Conservation (phyloP, 306 rosid species). For the Citrullus colocynthis region DNA sequence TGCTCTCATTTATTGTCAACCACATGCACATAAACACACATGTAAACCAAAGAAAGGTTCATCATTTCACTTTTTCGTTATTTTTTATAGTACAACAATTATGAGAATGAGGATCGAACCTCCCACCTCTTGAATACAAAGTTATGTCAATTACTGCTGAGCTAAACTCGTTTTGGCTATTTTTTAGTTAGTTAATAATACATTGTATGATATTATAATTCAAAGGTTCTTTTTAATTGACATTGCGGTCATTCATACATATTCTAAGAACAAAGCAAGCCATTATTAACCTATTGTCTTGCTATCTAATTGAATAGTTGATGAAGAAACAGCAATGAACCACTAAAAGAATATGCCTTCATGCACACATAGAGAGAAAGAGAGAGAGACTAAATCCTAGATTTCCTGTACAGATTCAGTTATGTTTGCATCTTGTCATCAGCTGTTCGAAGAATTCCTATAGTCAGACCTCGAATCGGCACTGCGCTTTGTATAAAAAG, state of each 20-base stretch:
- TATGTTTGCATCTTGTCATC: not conserved
- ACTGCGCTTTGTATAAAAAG: constrained; percentile 41
- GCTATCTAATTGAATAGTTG: not conserved
- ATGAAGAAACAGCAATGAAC: not conserved
- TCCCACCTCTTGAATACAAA: no score
- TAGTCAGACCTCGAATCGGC: constrained; percentile 35
- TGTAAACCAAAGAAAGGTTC: no score
- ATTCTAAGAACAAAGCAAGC: not conserved
- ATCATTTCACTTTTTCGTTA: no score
- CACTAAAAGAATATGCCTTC: not conserved
- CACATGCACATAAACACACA: no score
- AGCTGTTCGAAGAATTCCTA: constrained; percentile 19
- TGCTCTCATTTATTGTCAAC: no score
- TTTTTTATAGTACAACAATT: no score
- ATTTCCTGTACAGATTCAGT: not conserved
- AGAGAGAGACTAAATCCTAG: not conserved
- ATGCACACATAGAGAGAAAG: not conserved
- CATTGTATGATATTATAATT: not conserved
- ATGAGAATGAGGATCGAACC: no score
- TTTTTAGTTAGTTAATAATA: no score
- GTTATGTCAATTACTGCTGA: no score
- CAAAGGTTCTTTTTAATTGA: not conserved
- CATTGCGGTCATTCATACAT: not conserved
- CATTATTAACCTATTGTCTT: not conserved
- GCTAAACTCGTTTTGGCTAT: no score